Evolutionary conservation across 1,284 basidiomycete genomes (phyloP).

Genomic region (Pseudozyma sp.): DNA sequence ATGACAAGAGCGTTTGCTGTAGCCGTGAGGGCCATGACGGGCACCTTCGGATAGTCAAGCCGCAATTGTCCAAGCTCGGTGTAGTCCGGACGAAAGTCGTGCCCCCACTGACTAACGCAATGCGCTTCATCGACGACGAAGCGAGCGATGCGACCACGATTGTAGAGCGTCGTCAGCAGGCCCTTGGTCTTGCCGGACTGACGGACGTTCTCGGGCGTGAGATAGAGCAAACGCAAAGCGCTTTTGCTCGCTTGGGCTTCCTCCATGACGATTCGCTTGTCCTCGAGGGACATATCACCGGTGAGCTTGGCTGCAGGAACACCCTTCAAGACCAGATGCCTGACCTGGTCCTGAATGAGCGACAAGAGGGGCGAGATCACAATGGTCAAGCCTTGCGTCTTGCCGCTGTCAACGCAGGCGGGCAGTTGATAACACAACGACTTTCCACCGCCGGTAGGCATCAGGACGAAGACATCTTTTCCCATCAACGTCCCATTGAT

Average conservation of each 20-base stretch:
- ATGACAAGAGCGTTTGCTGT: conserved; percentile 85
- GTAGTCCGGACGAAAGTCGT: conserved; percentile 78
- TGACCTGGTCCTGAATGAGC: conserved; percentile 90
- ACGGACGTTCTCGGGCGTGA: conserved; percentile 85
- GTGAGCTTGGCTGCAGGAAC: conserved; percentile 82
- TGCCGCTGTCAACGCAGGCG: conserved; percentile 80
- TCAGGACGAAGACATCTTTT: conserved; percentile 90
- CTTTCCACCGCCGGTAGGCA: conserved; percentile 98
- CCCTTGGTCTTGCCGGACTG: conserved; percentile 72
- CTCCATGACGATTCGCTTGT: conserved; percentile 70
- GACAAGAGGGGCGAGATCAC: conserved; percentile 91
- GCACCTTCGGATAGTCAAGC: conserved; percentile 79
- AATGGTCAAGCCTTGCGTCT: conserved; percentile 83
- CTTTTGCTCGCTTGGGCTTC: conserved; percentile 71
- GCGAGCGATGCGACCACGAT: conserved; percentile 77
- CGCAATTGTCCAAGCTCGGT: conserved; percentile 77
- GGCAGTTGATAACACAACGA: conserved; percentile 77
- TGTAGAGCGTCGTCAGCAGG: conserved; percentile 75
- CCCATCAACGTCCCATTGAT: conserved; percentile 84
- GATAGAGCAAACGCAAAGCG: conserved; percentile 78
- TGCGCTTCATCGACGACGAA: conserved; percentile 98
- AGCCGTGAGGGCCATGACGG: conserved; percentile 95
- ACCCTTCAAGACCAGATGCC: conserved; percentile 76
- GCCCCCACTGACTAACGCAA: conserved; percentile 85
- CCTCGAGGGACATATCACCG: conserved; percentile 73